Evolutionary conservation across 495 filamentous ascomycete genomes (phyloP).

Genomic region (Peziza echinospora): DNA sequence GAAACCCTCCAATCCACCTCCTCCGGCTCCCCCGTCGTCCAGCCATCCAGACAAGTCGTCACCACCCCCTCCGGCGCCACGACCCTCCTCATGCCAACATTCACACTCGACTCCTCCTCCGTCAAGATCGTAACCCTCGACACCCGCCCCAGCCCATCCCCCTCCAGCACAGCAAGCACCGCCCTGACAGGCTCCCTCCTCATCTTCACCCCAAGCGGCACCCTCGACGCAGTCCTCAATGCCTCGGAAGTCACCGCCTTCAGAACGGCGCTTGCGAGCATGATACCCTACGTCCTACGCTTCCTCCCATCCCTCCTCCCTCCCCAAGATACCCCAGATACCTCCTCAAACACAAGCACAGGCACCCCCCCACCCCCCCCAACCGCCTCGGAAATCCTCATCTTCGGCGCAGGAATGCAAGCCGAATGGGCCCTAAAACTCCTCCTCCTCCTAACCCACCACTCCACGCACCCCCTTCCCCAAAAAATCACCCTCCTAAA

Average conservation of each 20-base stretch:
- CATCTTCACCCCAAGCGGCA: constrained; percentile 27
- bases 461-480: background rate
- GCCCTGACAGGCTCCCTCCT: constrained; percentile 30
- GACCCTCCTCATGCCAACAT: constrained; percentile 81
- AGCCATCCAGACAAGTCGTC: constrained; percentile 54
- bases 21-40: constrained; percentile 23
- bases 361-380: background rate
- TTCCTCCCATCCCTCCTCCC: background rate
- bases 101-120: constrained; percentile 17
- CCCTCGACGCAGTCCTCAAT: constrained; percentile 57
- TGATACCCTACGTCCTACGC: constrained; percentile 42
- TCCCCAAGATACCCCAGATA: background rate
- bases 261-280: constrained; percentile 67
- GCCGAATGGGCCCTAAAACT: constrained; percentile 82
- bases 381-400: constrained; percentile 35
- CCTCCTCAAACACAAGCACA: too few relatives aligned
- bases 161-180: constrained; percentile 57
- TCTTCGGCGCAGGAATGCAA: constrained; percentile 81
- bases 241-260: constrained; percentile 79
- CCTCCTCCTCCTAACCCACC: constrained; percentile 19
- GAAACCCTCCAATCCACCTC: too few relatives aligned
- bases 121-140: constrained; percentile 13
- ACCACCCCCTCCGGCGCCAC: constrained; percentile 51
- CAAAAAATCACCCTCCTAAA: background rate
- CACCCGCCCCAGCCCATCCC: constrained; percentile 27